Evolutionary conservation across 2,329 filamentous ascomycete genomes (phyloP), one percentile per base, ranked within the genome.

Genomic region (Calycina herbarum): DNA sequence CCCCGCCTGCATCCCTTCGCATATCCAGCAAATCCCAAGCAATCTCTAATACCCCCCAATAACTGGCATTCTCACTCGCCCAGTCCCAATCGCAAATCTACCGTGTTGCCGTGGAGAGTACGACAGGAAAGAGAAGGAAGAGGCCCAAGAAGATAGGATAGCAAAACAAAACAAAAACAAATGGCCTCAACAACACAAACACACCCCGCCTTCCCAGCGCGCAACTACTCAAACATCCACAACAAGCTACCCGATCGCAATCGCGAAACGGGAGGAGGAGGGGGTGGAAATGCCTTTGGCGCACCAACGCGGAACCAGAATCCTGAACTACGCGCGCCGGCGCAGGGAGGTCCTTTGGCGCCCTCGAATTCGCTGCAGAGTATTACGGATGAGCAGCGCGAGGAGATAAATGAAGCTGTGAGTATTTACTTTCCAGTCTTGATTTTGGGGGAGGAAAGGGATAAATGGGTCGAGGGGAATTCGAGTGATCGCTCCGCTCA

Each of bases 321-420:
- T 51, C 10, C n/a, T 24, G 45, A 51, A 24, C n/a, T 2, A 15
- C 45, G 45, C 45, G 57, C 62, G 51, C 57, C 61, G 61, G 60
- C 27, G 57, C 67, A 62, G 48, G 57, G 42, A 11, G 65, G 48
- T 29, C 61, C 66, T 8, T 69, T 66, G n/a, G 38, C 66, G 3
- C 59, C 45, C 6, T 51, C 68, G 33, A 71, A 70, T 61, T 63
- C 70, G 17, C 29, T 74, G 38, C 71, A 69, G 24, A 68, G 86
- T 77, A 76, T 98, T 71, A 89, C 88, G 24, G 94, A 97, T 75
- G 94, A 97, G 79, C 94, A 97, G 77, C 86, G 90, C 70, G 92
- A 96, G 75, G 94, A 97, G 78, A 94, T 97, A 69, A 92, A 92
- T 77, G 94, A 97, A 83, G 94, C 94, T 69, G 93, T 96, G 85